These are phyloP conservation scores for Irpex sp. DNA, from an alignment of 1,284 basidiomycete genomes.

Conservation along the genomic window DNA sequence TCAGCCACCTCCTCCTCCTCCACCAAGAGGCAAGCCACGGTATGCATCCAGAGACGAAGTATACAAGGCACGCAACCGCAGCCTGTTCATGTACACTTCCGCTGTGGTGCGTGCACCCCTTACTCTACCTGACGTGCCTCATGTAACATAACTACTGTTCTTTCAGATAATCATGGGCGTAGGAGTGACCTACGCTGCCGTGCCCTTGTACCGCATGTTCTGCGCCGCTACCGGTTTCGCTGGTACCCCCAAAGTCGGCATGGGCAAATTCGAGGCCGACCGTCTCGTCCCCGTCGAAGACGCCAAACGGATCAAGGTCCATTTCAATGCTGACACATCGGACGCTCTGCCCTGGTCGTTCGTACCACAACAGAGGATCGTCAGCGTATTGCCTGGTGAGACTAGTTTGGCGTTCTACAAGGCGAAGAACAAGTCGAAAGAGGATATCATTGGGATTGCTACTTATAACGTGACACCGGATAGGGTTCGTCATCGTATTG, in stretches of 20 bases:
- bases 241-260: slow-evolving; percentile 89
- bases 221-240: slow-evolving; percentile 97
- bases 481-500: slow-evolving; percentile 52
- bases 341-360: slow-evolving; percentile 95
- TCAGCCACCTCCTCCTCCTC: slow-evolving; percentile 13
- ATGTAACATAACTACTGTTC: neutral
- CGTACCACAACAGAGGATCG: slow-evolving; percentile 86
- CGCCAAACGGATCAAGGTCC: slow-evolving; percentile 82
- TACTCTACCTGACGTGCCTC: neutral
- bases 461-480: slow-evolving; percentile 97
- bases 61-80: slow-evolving; percentile 59
- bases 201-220: slow-evolving; percentile 96
- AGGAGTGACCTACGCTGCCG: slow-evolving; percentile 92
- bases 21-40: slow-evolving; percentile 13
- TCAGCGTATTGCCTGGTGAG: slow-evolving; percentile 93
- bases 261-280: slow-evolving; percentile 76
- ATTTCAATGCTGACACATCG: slow-evolving; percentile 91
- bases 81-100: slow-evolving; percentile 75
- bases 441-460: slow-evolving; percentile 97
- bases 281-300: slow-evolving; percentile 75
- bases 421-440: slow-evolving; percentile 81
- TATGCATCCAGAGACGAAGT: slow-evolving; percentile 28
- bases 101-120: slow-evolving; percentile 56
- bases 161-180: slow-evolving; percentile 73
- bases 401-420: slow-evolving; percentile 96